Evolutionary conservation across 306 rosid species (phyloP).

Genomic region (Cicer arietinum): DNA sequence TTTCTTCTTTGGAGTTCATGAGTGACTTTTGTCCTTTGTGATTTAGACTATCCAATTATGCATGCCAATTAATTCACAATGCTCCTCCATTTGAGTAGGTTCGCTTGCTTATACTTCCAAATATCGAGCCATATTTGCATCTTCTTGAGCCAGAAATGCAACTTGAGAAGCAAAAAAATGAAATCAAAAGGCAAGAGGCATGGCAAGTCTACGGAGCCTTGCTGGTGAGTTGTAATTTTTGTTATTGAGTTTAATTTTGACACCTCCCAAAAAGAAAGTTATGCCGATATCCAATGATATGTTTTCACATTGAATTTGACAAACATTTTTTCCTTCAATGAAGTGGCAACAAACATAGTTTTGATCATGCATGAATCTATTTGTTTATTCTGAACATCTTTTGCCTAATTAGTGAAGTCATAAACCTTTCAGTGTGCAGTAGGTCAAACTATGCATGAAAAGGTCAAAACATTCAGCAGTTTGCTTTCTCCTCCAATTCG

Average conservation of each 20-base stretch:
- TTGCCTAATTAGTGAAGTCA: constrained; percentile 44
- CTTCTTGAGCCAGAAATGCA: constrained; percentile 86
- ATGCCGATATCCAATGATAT: neutral
- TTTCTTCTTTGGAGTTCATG: neutral
- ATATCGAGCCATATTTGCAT: constrained; percentile 83
- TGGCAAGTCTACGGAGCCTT: constrained; percentile 89
- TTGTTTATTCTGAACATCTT: constrained; percentile 26
- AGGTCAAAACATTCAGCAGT: constrained; percentile 53
- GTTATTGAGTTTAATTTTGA: constrained; percentile 8
- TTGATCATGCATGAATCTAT: constrained; percentile 14
- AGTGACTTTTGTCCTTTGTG: constrained; percentile 30
- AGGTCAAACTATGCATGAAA: constrained; percentile 72
- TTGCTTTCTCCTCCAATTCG: constrained; percentile 58
- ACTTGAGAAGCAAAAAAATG: constrained; percentile 60
- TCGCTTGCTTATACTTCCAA: constrained; percentile 76
- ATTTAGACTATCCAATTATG: constrained; percentile 31
- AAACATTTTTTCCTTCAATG: neutral
- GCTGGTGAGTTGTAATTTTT: constrained; percentile 65
- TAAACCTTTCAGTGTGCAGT: constrained; percentile 70
- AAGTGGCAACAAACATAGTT: neutral
- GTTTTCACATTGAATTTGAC: constrained; percentile 15
- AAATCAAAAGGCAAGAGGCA: constrained; percentile 81
- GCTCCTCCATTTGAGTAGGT: constrained; percentile 60
- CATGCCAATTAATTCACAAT: constrained; percentile 31
- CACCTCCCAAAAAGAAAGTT: no score